Evolutionary conservation across 345 rosid species (phyloP).

Genomic region (Cardiospermum halicacabum): DNA sequence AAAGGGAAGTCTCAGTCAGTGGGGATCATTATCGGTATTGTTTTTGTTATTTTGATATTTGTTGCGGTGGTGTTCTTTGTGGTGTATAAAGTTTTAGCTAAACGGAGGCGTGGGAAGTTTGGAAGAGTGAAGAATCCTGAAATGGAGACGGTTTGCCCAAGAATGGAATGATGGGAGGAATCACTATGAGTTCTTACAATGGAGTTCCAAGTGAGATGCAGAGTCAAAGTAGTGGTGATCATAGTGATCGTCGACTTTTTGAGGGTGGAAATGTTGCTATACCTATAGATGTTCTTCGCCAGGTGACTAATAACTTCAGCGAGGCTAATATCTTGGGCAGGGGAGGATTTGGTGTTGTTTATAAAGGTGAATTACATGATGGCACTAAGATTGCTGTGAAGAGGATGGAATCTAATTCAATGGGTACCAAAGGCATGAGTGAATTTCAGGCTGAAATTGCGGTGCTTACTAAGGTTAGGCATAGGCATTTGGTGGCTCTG

Average conservation of each 20-base stretch:
- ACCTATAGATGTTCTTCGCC: slow-evolving; percentile 47
- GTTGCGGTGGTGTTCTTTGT: slow-evolving; percentile 40
- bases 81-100: slow-evolving; percentile 40
- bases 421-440: slow-evolving; percentile 65
- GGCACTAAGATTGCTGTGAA: slow-evolving; percentile 84
- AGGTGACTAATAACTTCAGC: slow-evolving; percentile 68
- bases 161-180: slow-evolving; percentile 20
- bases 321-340: slow-evolving; percentile 65
- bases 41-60: slow-evolving; percentile 40
- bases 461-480: slow-evolving; percentile 80
- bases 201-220: slow-evolving; percentile 38
- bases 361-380: no score
- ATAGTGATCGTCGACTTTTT: slow-evolving; percentile 24
- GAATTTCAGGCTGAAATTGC: slow-evolving; percentile 91
- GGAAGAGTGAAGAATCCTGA: slow-evolving; percentile 37
- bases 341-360: slow-evolving; percentile 95
- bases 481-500: slow-evolving; percentile 81
- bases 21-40: slow-evolving; percentile 42
- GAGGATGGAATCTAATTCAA: slow-evolving; percentile 63
- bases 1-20: slow-evolving; percentile 25
- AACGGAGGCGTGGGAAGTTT: slow-evolving; percentile 34
- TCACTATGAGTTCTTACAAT: slow-evolving; percentile 33
- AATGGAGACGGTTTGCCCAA: slow-evolving; percentile 40
- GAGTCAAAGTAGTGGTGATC: slow-evolving; percentile 33
- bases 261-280: slow-evolving; percentile 35